These are phyloP conservation scores for Fonsecaea pedrosoi DNA, from an alignment of 2,329 filamentous ascomycete species.

Conservation along the genomic window DNA sequence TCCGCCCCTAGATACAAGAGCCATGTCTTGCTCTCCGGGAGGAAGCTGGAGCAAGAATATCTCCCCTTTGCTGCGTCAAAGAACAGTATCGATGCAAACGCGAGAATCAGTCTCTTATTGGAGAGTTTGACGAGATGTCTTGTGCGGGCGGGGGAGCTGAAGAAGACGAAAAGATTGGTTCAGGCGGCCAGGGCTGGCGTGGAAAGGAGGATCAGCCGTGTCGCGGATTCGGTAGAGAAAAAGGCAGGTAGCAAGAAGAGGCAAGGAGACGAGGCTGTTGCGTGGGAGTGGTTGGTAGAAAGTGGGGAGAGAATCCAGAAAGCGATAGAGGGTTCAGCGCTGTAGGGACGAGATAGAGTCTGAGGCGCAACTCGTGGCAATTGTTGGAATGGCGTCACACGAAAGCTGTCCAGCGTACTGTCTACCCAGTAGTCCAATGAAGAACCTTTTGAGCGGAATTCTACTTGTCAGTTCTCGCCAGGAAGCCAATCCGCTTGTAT, in stretches of 20 bases:
- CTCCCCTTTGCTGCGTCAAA: constrained; percentile 70
- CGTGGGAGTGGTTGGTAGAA: constrained; percentile 50
- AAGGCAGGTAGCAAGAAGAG: constrained; percentile 47
- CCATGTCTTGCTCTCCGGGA: constrained; percentile 55
- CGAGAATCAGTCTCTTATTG: constrained; percentile 72
- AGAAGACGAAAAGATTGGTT: constrained; percentile 48
- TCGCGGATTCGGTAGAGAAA: constrained; percentile 48
- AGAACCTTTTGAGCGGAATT: background rate
- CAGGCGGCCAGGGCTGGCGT: constrained; percentile 62
- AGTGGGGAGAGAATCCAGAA: constrained; percentile 50
- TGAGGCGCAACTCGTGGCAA: background rate
- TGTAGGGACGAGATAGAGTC: background rate
- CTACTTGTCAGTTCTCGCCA: background rate
- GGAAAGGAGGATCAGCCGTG: constrained; percentile 55
- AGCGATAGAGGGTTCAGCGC: constrained; percentile 40
- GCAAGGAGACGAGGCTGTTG: constrained; percentile 44
- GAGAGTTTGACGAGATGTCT: constrained; percentile 69
- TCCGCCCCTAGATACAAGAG: constrained; percentile 47
- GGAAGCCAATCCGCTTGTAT: background rate
- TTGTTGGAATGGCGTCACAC: background rate
- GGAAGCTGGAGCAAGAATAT: constrained; percentile 65
- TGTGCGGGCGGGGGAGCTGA: constrained; percentile 45
- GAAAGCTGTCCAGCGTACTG: background rate
- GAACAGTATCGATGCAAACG: constrained; percentile 69
- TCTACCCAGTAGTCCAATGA: background rate